Percentiles rank a stretch among this genome's conserved stretches.
These are phyloP conservation scores for Coemansia reversa DNA, from an alignment of 192 early-diverging fungal species.

Conservation along the genomic window DNA sequence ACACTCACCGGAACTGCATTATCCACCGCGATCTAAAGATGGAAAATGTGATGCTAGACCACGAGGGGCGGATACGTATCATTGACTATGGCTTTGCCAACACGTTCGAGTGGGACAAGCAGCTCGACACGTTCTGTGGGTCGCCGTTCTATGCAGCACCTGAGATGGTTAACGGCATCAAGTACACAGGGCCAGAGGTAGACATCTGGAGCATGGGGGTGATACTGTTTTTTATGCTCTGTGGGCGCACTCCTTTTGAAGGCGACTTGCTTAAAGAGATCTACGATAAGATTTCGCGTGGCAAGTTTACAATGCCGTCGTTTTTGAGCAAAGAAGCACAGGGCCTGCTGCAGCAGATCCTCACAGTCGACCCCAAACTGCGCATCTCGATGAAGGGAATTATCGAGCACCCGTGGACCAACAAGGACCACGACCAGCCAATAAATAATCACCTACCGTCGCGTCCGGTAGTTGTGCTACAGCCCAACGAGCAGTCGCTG, in stretches of 20 bases:
- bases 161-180: conserved; percentile 79
- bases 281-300: conserved; percentile 79
- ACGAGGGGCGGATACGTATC: conserved; percentile 70
- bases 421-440: conserved; percentile 66
- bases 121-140: conserved; percentile 58
- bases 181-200: conserved; percentile 83
- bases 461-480: conserved; percentile 49
- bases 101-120: conserved; percentile 56
- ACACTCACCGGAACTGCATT: conserved; percentile 64
- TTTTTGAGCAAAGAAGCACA: conserved; percentile 57
- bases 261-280: conserved; percentile 81
- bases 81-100: conserved; percentile 91
- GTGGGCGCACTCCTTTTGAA: conserved; percentile 84
- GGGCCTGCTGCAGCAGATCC: conserved; percentile 67
- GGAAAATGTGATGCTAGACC: conserved; percentile 84
- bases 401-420: conserved; percentile 70
- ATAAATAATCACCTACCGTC: conserved; percentile 67
- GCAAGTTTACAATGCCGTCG: conserved; percentile 60
- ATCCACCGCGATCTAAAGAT: conserved; percentile 82
- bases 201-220: conserved; percentile 90
- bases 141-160: conserved; percentile 83
- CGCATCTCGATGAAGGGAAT: conserved; percentile 72
- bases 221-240: conserved; percentile 80
- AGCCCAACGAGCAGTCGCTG: conserved; percentile 41
- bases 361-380: conserved; percentile 69